Base-by-base conservation (phyloP, 2,329 filamentous ascomycete species). In the Mycosphaerella arachidis region DNA sequence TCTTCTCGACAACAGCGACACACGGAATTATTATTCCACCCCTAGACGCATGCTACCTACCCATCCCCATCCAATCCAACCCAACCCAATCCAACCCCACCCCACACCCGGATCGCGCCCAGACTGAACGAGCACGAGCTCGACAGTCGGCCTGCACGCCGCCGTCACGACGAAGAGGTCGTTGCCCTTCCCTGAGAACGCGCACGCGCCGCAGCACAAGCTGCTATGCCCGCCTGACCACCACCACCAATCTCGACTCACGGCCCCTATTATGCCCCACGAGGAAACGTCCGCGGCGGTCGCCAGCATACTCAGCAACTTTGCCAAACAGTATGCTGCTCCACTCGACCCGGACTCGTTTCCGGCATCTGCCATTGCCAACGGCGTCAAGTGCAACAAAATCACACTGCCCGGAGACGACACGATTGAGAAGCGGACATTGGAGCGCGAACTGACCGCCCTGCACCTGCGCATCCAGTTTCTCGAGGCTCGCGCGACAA, bases 401-500 rank as follows among this genome's bases (percentile, higher is more conserved):
- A 81, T 93, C 71, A 83, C 82, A 63, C 82, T 97, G 27, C 92
- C 93, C 13, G 94, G 94, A 60, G 82, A 85, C 59, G 84, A 91
- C 60, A 88, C 84, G 48, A 77, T 85, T 37, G 88, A 88, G 66
- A 97, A 97, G 78, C 82, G 84, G 66, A 83, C 83, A 33, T 84
- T 97, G 62, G 92, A 97, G 77, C 82, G 83, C 61, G 93, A 97
- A 77, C 84, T 99, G 59, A 84, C 88, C 54, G 88, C 90, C 58
- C 84, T 97, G 64, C 84, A 88, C 61, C 79, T 86, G 63, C 84
- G 94, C 67, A 86, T 97, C 67, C 89, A 92, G 65, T 86, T 87
- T 66, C 85, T 97, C 68, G 92, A 97, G 79, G 85, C 86, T 68
- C 88, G 88, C 77, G 88, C 90, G 66, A 81, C 82, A 55, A 76